Base-by-base conservation (phyloP, 2,329 filamentous ascomycete genomes). In the Ophiostoma quercus region DNA sequence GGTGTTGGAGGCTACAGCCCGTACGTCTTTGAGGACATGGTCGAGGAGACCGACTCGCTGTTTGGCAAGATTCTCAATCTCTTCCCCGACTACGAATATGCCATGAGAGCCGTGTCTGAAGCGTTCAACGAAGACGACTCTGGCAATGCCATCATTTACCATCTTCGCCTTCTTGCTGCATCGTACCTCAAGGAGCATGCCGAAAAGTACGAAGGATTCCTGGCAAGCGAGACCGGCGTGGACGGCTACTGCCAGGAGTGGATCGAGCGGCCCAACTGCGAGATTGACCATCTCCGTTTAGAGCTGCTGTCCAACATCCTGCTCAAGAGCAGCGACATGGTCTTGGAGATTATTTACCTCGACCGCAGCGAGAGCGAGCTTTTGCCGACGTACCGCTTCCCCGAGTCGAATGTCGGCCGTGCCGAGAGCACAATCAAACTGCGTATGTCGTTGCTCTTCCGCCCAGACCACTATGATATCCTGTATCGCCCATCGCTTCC, bases 201-300 rank as follows among this genome's bases (percentile, higher is more conserved):
- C 1, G 85, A 84, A 16, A 82, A 85, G 43, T 97, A 93, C 76
- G 83, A 88, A 74, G 86, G 87, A 8, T 98, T 92, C 77, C 84
- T 96, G 34, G 80, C 82, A 6, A 85, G 87, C 68, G 82, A 79
- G n/a, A 77, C 78, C 47, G 82, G 82, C 67, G 81, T 95, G 47
- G 84, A 87, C 16, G 83, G 87, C 32, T 94, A 95, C 79, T 92
- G 90, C 77, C 79, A 84, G 54, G 84, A 85, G 16, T 85, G 85
- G 71, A 88, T 98, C 73, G 90, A 96, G 77, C 87, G 90, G 0
- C 84, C 89, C 19, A 86, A 89, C 74, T 87, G 88, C 67, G 94
- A 98, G 80, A 96, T 98, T 73, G 95, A 99, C 74, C 89, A 97
- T 75, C 82, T 97, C n/a, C 92, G 92, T 62, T 84, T 98, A 72